phyloP scores from a whole-genome alignment of 2,329 filamentous ascomycete species.

The Scleromitrula shiraiana region DNA sequence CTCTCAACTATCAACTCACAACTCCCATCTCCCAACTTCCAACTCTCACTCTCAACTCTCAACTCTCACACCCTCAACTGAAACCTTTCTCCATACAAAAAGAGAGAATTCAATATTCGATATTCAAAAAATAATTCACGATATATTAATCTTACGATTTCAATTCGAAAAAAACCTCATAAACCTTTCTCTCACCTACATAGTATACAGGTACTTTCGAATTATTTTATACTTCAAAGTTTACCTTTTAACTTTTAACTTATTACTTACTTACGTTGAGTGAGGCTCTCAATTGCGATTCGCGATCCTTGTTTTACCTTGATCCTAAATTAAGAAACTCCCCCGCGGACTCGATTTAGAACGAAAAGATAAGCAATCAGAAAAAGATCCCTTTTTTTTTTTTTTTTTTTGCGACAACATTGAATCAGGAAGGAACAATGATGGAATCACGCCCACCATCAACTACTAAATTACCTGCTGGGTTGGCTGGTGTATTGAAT shows the following conservation, averaged over 20 bases:
- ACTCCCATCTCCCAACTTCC: neutral
- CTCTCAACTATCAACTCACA: neutral
- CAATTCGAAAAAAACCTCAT: too few species aligned
- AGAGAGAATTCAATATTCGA: neutral
- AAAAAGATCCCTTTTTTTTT: too few species aligned
- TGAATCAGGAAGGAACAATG: neutral
- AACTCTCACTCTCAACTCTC: neutral
- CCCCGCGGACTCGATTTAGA: neutral
- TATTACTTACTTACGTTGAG: neutral
- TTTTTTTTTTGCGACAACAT: too few species aligned
- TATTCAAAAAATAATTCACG: too few species aligned
- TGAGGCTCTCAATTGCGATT: slow-evolving; percentile 9
- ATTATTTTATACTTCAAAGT: neutral
- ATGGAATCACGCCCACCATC: slow-evolving; percentile 10
- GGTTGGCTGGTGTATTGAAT: slow-evolving; percentile 44
- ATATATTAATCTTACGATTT: too few species aligned
- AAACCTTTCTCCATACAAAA: neutral
- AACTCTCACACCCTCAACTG: neutral
- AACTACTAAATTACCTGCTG: slow-evolving; percentile 33
- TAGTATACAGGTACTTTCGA: too few species aligned
- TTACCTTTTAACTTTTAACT: neutral
- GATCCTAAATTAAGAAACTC: slow-evolving; percentile 1
- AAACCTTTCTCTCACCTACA: too few species aligned
- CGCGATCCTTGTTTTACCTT: slow-evolving; percentile 5
- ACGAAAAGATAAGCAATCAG: slow-evolving; percentile 1